A percentile compares a stretch with the other conserved stretches of the same genome.
These are phyloP conservation scores for Fennellomyces sp. DNA, from an alignment of 371 early-diverging fungal species.

Conservation along the genomic window DNA sequence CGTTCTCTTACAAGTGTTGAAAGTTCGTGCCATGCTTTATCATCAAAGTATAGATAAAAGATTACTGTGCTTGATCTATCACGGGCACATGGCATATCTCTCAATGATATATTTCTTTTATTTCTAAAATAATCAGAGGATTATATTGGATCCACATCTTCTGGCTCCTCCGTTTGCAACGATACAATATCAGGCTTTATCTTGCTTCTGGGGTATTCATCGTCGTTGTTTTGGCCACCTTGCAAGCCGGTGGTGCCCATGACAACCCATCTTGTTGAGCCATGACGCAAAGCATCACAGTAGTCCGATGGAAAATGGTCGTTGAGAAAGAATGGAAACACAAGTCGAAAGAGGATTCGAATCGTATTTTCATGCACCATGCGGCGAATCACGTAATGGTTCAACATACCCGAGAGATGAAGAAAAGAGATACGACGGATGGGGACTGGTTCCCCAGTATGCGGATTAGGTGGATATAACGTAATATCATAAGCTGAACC, in stretches of 20 bases:
- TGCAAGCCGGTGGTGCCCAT: constrained; percentile 31
- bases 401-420: constrained; percentile 58
- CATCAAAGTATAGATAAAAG: no score
- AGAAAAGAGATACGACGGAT: constrained; percentile 56
- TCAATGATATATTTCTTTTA: no score
- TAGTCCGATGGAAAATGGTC: constrained; percentile 64
- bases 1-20: no score
- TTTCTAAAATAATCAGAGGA: no score
- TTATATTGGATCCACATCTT: no score
- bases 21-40: no score
- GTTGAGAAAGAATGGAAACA: constrained; percentile 58
- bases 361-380: constrained; percentile 46
- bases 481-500: constrained; percentile 48
- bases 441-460: constrained; percentile 33
- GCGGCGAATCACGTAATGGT: constrained; percentile 45
- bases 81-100: no score
- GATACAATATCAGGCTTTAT: no score
- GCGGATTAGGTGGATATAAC: constrained; percentile 46
- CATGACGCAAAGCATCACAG: constrained; percentile 43
- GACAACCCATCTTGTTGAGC: constrained; percentile 44
- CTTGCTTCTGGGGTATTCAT: no score
- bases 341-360: constrained; percentile 50
- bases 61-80: no score
- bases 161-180: no score
- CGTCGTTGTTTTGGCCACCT: constrained; percentile 24